A percentile compares a stretch with the other conserved stretches of the same genome.
Evolutionary conservation across 495 filamentous ascomycete genomes (phyloP).

Genomic region (Aspergillus olivimuriae): DNA sequence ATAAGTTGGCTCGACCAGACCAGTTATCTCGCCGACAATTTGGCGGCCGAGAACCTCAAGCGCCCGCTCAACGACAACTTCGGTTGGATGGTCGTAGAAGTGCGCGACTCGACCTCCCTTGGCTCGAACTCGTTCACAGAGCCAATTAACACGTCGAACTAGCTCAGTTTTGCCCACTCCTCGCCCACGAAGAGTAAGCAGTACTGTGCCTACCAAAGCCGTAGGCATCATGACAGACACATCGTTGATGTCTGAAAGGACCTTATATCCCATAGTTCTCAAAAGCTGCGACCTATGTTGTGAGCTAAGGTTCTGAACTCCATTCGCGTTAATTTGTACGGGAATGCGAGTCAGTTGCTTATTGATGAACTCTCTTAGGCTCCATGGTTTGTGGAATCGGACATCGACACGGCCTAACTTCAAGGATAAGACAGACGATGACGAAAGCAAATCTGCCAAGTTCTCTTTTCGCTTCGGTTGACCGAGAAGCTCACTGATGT

Average conservation of each 20-base stretch:
- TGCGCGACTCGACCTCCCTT: constrained; percentile 91
- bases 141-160: constrained; percentile 83
- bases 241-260: constrained; percentile 88
- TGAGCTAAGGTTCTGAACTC: constrained; percentile 35
- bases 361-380: constrained; percentile 68
- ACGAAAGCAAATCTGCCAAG: constrained; percentile 76
- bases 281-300: constrained; percentile 58
- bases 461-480: constrained; percentile 95
- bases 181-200: constrained; percentile 84
- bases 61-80: constrained; percentile 78
- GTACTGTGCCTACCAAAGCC: constrained; percentile 85
- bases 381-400: constrained; percentile 94
- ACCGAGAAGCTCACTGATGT: constrained; percentile 88
- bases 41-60: constrained; percentile 86
- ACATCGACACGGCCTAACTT: constrained; percentile 90
- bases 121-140: constrained; percentile 70
- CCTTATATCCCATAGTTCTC: constrained; percentile 80
- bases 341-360: constrained; percentile 55
- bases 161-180: constrained; percentile 86
- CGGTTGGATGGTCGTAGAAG: constrained; percentile 73
- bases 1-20: constrained; percentile 79
- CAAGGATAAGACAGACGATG: constrained; percentile 82
- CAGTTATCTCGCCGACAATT: constrained; percentile 72
- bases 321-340: constrained; percentile 22
- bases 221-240: constrained; percentile 98